A percentile compares a stretch with the other conserved stretches of the same genome.
Conservation (phyloP, 441 rosid genomes). For the Jatropha multifida region DNA sequence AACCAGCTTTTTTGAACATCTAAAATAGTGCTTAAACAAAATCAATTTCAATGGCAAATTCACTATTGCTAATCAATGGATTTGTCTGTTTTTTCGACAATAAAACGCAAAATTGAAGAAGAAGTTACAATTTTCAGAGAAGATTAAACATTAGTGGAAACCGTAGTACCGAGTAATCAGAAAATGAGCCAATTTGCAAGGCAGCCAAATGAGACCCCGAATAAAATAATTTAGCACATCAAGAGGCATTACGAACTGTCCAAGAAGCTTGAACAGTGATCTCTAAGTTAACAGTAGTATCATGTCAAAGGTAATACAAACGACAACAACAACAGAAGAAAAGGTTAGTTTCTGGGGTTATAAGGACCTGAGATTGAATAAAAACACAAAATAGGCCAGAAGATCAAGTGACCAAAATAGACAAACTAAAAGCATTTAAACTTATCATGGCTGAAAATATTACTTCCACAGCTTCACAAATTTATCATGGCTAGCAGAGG, state of each 20-base stretch:
- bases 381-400: conserved; percentile 18
- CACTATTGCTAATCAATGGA: too few relatives aligned
- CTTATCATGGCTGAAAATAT: not conserved
- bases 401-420: conserved; percentile 12
- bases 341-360: conserved; percentile 30
- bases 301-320: conserved; percentile 11
- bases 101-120: too few relatives aligned
- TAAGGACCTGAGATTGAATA: conserved; percentile 7
- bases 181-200: too few relatives aligned
- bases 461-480: conserved; percentile 87
- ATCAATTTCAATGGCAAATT: too few relatives aligned
- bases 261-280: conserved; percentile 17
- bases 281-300: conserved; percentile 9
- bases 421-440: conserved; percentile 15
- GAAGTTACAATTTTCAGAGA: not conserved
- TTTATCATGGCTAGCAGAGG: conserved; percentile 88
- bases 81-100: too few relatives aligned
- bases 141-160: not conserved
- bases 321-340: conserved; percentile 12
- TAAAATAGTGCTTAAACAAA: too few relatives aligned
- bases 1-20: too few relatives aligned
- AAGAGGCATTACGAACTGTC: conserved; percentile 19
- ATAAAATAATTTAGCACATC: not conserved
- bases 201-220: too few relatives aligned
- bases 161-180: too few relatives aligned